Evolutionary conservation across 2,329 filamentous ascomycete genomes (phyloP).

Genomic region (Cladosporium austrohemisphaericum): DNA sequence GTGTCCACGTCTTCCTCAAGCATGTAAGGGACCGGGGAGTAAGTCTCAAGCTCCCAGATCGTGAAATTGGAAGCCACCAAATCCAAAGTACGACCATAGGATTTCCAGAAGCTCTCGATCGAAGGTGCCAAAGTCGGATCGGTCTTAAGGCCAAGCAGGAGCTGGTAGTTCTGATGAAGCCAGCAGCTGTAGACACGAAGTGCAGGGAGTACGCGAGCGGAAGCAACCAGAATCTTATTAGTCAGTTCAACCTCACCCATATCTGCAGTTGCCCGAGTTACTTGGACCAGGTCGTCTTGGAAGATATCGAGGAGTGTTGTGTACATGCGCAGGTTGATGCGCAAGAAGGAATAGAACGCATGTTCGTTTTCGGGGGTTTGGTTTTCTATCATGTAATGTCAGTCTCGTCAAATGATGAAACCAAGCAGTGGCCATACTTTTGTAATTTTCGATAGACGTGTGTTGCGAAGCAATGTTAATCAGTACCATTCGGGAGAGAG

Average conservation of each 20-base stretch:
- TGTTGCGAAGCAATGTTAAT: slow-evolving; percentile 84
- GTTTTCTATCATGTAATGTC: slow-evolving; percentile 17
- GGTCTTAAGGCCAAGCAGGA: slow-evolving; percentile 52
- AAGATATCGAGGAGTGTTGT: slow-evolving; percentile 67
- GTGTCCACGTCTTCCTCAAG: slow-evolving; percentile 66
- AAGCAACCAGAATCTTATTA: slow-evolving; percentile 55
- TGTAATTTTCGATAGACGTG: slow-evolving; percentile 60
- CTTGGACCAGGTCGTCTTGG: slow-evolving; percentile 60
- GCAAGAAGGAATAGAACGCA: slow-evolving; percentile 60
- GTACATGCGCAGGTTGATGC: slow-evolving; percentile 75
- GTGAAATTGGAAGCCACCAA: slow-evolving; percentile 57
- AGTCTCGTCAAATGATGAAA: background rate
- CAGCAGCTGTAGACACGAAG: slow-evolving; percentile 67
- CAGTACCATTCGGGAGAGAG: slow-evolving; percentile 73
- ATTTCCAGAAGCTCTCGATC: slow-evolving; percentile 61
- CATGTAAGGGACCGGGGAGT: slow-evolving; percentile 56
- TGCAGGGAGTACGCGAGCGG: slow-evolving; percentile 59
- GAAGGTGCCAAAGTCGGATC: slow-evolving; percentile 55
- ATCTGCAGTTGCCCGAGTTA: background rate
- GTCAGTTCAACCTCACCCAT: slow-evolving; percentile 26
- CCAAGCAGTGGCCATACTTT: slow-evolving; percentile 42
- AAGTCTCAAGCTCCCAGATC: slow-evolving; percentile 46
- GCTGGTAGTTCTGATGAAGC: slow-evolving; percentile 55
- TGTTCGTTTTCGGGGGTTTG: slow-evolving; percentile 31
- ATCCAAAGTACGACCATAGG: slow-evolving; percentile 61